These are phyloP conservation scores for Geum urbanum DNA, from an alignment of 306 rosid genomes.

Conservation along the genomic window DNA sequence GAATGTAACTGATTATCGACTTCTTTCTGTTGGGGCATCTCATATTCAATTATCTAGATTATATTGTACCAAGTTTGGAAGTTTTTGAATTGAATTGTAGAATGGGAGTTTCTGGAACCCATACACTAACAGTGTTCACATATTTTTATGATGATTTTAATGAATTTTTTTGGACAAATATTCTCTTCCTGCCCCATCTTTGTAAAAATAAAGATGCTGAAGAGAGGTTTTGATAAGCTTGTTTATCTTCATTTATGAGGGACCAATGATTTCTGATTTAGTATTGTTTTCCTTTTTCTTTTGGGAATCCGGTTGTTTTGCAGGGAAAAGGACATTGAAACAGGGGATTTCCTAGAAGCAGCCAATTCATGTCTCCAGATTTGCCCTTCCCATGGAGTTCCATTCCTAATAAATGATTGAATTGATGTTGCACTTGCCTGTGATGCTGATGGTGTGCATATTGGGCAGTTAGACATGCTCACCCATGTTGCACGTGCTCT, in stretches of 20 bases:
- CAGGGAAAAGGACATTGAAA: constrained; percentile 87
- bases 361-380: constrained; percentile 70
- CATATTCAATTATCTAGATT: not conserved
- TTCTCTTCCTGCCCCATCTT: not conserved
- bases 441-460: constrained; percentile 89
- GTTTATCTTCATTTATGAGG: not conserved
- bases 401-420: constrained; percentile 78
- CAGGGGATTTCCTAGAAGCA: constrained; percentile 63
- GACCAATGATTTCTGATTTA: not conserved
- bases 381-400: constrained; percentile 66
- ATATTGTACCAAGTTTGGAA: not conserved
- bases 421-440: constrained; percentile 82
- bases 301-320: too few relatives aligned
- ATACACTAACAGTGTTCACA: not conserved
- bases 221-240: not conserved
- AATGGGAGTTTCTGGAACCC: too few relatives aligned
- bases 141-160: not conserved
- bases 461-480: constrained; percentile 96
- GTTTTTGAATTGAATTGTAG: not conserved
- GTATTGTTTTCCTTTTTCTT: not conserved
- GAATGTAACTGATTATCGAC: not conserved
- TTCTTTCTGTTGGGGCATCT: not conserved
- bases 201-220: not conserved
- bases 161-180: not conserved
- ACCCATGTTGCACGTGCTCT: constrained; percentile 48